Evolutionary conservation across 768 basidiomycete species (phyloP), one percentile per base, ranked within the genome.

Genomic region (Serendipita vermifera): DNA sequence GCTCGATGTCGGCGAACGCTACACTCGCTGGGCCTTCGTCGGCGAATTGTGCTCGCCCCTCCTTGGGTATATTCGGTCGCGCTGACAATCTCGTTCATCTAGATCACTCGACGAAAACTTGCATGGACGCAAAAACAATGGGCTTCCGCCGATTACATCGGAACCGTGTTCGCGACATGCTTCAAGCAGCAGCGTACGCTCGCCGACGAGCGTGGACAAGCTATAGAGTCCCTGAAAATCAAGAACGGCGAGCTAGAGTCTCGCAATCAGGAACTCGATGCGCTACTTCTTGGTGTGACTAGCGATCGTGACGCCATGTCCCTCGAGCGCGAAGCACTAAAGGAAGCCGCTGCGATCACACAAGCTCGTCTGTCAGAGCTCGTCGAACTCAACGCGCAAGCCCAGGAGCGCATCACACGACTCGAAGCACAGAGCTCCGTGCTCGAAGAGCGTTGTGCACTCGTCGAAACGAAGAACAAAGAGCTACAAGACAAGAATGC

Each of bases 1-100:
- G n/a, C 46, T 51, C 29, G 26, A 22, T 27, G 9, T 29, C 46
- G 29, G 9, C n/a, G n/a, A 36, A 36, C n/a, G 22, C 26, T 27
- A n/a, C 24, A 9, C 5, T 31, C 46, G 7, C 46, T 11, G 9
- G 46, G 20, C 32, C 32, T 51, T 51, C 46, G 22, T 22, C n/a
- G n/a, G 24, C 7, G 17, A 51, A 27, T 51, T 29, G 17, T 31
- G n/a, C 32, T 51, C 9, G 20, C 15, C 17, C 17, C 7, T 26
- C 17, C n/a, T 51, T 51, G 24, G 46, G 32, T n/a, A 22, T 51
- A 29, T 51, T 51, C 32, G 46, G 46, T 31, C 24, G n/a, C 35
- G 29, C 46, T 51, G 46, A 51, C 46, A 51, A 31, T 27, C 7
- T 13, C 20, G 20, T 24, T 51, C 46, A 7, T 51, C 22, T 29